These are phyloP conservation scores for Mortierella polycephala DNA, from an alignment of 371 early-diverging fungal species.

Conservation along the genomic window DNA sequence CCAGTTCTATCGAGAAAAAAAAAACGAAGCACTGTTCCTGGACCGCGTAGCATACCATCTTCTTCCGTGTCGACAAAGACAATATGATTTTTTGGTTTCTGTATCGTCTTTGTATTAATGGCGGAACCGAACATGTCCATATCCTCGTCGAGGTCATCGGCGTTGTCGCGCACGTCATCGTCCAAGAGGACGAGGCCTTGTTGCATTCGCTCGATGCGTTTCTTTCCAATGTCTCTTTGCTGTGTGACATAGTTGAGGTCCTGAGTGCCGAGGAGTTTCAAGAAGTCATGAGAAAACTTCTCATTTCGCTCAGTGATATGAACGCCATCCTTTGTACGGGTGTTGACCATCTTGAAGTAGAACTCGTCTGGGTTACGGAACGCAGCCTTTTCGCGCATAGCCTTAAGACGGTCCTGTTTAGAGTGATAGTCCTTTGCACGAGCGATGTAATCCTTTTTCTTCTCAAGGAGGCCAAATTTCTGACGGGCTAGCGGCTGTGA, in stretches of 20 bases:
- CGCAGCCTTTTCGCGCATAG: slow-evolving; percentile 86
- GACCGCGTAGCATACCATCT: slow-evolving; percentile 62
- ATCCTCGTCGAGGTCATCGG: slow-evolving; percentile 58
- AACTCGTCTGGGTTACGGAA: slow-evolving; percentile 97
- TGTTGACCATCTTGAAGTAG: slow-evolving; percentile 95
- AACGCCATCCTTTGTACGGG: slow-evolving; percentile 84
- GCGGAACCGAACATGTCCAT: slow-evolving; percentile 24
- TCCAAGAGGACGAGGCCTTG: slow-evolving; percentile 49
- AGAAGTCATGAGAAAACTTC: slow-evolving; percentile 77
- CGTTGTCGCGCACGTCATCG: slow-evolving; percentile 59
- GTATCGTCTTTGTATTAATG: slow-evolving; percentile 23
- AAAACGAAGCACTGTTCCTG: not conserved
- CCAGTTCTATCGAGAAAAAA: not conserved
- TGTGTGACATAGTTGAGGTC: slow-evolving; percentile 87
- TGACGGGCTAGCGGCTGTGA: slow-evolving; percentile 80
- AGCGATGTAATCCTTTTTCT: slow-evolving; percentile 96
- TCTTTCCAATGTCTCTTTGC: slow-evolving; percentile 83
- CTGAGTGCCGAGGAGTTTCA: slow-evolving; percentile 91
- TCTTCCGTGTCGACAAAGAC: slow-evolving; percentile 90
- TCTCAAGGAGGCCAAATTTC: slow-evolving; percentile 89
- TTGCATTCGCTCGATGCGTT: slow-evolving; percentile 50
- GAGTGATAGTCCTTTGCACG: slow-evolving; percentile 92
- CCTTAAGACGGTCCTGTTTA: slow-evolving; percentile 86
- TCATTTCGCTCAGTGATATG: slow-evolving; percentile 82
- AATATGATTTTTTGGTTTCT: slow-evolving; percentile 75